phyloP scores from a whole-genome alignment of 2,329 filamentous ascomycete genomes.

The Didymella pomorum region DNA sequence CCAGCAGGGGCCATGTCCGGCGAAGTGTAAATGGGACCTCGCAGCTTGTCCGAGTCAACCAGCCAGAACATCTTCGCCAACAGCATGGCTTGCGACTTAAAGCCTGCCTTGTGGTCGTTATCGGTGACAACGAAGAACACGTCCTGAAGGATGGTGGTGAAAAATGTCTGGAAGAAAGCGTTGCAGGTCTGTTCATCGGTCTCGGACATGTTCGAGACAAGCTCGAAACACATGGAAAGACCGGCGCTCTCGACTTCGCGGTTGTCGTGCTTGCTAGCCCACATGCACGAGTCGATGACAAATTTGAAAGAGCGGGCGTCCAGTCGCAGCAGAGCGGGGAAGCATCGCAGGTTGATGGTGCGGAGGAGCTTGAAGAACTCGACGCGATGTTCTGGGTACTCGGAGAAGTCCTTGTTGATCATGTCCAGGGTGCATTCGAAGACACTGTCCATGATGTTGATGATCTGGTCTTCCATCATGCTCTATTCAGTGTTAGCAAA shows the following conservation, averaged over 20 bases:
- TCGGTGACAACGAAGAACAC: constrained; percentile 98
- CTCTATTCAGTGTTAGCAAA: constrained; percentile 61
- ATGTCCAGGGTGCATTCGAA: constrained; percentile 99
- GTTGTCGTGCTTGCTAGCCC: constrained; percentile 99
- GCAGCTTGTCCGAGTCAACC: constrained; percentile 87
- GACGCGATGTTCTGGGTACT: constrained; percentile 98
- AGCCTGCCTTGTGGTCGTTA: constrained; percentile 97
- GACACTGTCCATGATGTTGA: constrained; percentile 96
- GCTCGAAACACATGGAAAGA: constrained; percentile 96
- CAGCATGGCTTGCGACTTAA: constrained; percentile 96
- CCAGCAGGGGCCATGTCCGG: constrained; percentile 82
- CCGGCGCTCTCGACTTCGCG: constrained; percentile 96
- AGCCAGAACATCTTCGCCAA: constrained; percentile 97
- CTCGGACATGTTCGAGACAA: constrained; percentile 97
- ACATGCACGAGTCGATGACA: constrained; percentile 98
- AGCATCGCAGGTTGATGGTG: constrained; percentile 96
- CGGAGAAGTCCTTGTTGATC: constrained; percentile 99
- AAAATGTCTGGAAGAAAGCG: constrained; percentile 98
- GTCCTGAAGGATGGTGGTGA: constrained; percentile 92
- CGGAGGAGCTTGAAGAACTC: constrained; percentile 98
- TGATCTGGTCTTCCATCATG: constrained; percentile 98
- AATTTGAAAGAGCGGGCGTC: constrained; percentile 99
- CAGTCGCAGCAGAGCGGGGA: constrained; percentile 91
- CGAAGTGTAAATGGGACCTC: constrained; percentile 83
- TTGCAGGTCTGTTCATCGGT: constrained; percentile 86